Evolutionary conservation across 805 yeast genomes (phyloP), one percentile per base, ranked within the genome.

Genomic region (Kodamaea jinghongensis): DNA sequence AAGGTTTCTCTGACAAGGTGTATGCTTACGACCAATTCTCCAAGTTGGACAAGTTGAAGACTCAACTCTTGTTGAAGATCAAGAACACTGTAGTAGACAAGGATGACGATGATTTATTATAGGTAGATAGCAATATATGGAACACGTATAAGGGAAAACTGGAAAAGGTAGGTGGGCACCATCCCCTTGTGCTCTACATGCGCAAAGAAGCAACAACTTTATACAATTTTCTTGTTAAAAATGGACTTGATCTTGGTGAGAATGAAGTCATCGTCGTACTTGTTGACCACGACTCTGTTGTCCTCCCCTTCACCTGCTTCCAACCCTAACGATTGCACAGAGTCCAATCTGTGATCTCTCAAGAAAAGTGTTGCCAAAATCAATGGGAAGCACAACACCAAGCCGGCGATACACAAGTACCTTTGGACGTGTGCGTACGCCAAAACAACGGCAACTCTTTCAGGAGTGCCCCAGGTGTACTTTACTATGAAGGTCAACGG

Each of bases 21-120:
- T 85, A 74, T 56, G 93, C 86, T 48, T 93, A 67, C 54, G 98
- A 93, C 60, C 95, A 86, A 60, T 89, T 85, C 61, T 71, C 81
- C 48, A 88, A 88, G 61, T 76, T 93, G 41, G 99, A 93, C 59
- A 86, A 84, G 55, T 84, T 96, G 83, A 88, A 86, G 69, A 86
- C 96, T 9, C 79, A 85, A 20, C 68, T 93, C 36, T 73, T 93
- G 49, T 73, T 91, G 51, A 84, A 83, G 63, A 81, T 93, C 53
- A 93, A 93, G 67, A 82, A 76, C 48, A 65, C 75, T 3, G 81
- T 87, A 34, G 77, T 79, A 27, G 81, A 77, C 39, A 83, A 80
- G 35, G 95, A 84, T 42, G 93, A 84, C 36, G 70, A 65, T 22
- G 90, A 86, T 54, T 61, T 71, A 50, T 62, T 65, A 34, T 63